Evolutionary conservation across 1,139 yeast genomes (phyloP).

Genomic region (Spencermartinsiella ligniputridi): DNA sequence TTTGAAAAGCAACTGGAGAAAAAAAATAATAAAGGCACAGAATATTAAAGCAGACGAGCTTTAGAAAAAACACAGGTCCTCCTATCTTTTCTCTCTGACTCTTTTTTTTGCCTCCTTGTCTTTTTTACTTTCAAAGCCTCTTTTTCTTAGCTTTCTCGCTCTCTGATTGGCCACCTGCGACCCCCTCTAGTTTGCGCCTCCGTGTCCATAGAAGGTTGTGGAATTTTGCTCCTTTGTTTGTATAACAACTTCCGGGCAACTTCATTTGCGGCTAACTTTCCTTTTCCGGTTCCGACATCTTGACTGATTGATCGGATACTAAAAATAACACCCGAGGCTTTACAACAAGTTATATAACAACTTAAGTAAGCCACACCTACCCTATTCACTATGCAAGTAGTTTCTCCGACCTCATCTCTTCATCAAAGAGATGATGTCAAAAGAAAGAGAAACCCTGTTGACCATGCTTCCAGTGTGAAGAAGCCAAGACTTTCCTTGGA

Average conservation of each 20-base stretch:
- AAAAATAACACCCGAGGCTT: too few species aligned
- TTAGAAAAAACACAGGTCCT: conserved; percentile 4
- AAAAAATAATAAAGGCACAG: neutral
- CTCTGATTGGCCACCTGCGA: conserved; percentile 1
- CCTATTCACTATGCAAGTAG: neutral
- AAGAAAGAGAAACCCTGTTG: neutral
- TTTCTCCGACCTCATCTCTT: neutral
- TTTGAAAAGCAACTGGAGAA: neutral
- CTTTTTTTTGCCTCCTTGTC: conserved; percentile 7
- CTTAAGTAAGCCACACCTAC: neutral
- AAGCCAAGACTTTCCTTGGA: neutral
- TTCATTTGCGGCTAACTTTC: neutral
- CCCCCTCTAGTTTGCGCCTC: conserved; percentile 3
- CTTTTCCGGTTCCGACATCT: conserved; percentile 3
- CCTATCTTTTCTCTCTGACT: conserved; percentile 2
- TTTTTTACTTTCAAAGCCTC: conserved; percentile 2
- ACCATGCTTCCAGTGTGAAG: neutral
- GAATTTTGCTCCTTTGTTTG: conserved; percentile 4
- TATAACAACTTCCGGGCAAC: neutral
- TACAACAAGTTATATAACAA: too few species aligned
- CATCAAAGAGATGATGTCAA: neutral
- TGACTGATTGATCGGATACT: conserved; percentile 5
- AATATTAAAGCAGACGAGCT: neutral
- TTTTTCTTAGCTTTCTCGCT: conserved; percentile 8
- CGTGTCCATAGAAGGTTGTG: conserved; percentile 7